Evolutionary conservation across 2,329 filamentous ascomycete genomes (phyloP), one percentile per base, ranked within the genome.

Genomic region (Talaromyces piceae): DNA sequence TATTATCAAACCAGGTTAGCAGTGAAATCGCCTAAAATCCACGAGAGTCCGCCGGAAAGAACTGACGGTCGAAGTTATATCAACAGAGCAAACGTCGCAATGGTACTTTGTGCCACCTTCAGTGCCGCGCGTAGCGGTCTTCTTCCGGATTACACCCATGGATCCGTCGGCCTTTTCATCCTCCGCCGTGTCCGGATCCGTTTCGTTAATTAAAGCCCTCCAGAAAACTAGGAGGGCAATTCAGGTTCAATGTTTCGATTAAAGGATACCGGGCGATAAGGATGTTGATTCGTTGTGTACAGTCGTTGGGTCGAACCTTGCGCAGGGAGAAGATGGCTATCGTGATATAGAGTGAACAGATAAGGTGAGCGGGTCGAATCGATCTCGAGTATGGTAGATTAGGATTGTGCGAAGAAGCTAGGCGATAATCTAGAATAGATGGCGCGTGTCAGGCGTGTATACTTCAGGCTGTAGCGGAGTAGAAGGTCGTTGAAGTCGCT

Each of bases 91-190:
- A 53, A 95, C 86, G 70, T 98, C 94, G 75, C 93, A 98, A 58
- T 97, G 89, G 69, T 95, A 98, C 68, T 97, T 96, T 27, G 90
- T 87, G 57, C 88, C 88, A 45, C 87, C 90, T 67, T 96, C 89
- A 47, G 86, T 89, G 56, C 88, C 88, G 64, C 88, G 80, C 50
- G 85, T 84, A 59, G 87, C 87, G 54, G 88, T 93, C 76, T 96
- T 96, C 78, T 96, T 96, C 67, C 91, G 87, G 68, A 96, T 95
- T 64, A 95, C 87, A 61, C 90, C 91, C 91, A 96, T 96, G 59
- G 59, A 64, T 60, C 54, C 59, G 58, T 64, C 59, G 53, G 57
- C 60, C 56, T 59, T 65, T 59, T 68, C 69, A 72, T 73, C 65
- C 64, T 72, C 66, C 60, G 56, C 58, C 54, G 54, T 58, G 47